Evolutionary conservation across 495 filamentous ascomycete genomes (phyloP), one percentile per base, ranked within the genome.

Genomic region (Aspergillus homomorphus): DNA sequence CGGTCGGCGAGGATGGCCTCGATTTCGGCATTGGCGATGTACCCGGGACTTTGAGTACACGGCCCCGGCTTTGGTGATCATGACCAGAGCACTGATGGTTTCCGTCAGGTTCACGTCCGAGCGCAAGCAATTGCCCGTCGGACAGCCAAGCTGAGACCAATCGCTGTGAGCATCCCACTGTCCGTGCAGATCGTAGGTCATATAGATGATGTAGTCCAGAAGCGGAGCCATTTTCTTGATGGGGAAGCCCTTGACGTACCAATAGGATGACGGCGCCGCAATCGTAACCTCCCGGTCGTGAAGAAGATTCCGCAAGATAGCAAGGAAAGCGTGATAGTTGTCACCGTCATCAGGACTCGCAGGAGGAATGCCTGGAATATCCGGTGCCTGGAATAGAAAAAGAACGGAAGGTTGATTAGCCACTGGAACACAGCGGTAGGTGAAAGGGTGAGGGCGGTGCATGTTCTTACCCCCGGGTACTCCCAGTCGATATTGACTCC

Each of bases 51-150:
- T 16, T 58, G 42, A 1, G 63, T 77, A 12, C 68, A 66, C 3
- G 71, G 65, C 58, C 73, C 75, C 77, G 0, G 78, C 78, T 54
- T 83, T 83, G 53, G 80, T 82, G 22, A 82, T 77, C 73, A 80
- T 78, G n/a, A 63, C 54, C 1, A 80, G 61, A 8, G 73, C 69
- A 26, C 65, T 49, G 16, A 51, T 59, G 0, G 74, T 77, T 57
- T 80, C 77, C 3, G 77, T 77, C n/a, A 60, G 21, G 50, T 79
- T 79, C 19, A 78, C 70, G 45, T 80, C 74, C 20, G 52, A 54
- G 43, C 75, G 66, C 0, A 78, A 67, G 55, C 74, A 78, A 56
- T 72, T 72, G 19, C 77, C 73, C 0, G 41, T 23, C 0, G 57
- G 58, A 56, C 77, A 82, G 16, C 75, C 76, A 7, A 42, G 24